Percentiles rank a stretch among this genome's conserved stretches.
phyloP scores from a whole-genome alignment of 805 yeast species.

The Myxozyma lipomycoides region DNA sequence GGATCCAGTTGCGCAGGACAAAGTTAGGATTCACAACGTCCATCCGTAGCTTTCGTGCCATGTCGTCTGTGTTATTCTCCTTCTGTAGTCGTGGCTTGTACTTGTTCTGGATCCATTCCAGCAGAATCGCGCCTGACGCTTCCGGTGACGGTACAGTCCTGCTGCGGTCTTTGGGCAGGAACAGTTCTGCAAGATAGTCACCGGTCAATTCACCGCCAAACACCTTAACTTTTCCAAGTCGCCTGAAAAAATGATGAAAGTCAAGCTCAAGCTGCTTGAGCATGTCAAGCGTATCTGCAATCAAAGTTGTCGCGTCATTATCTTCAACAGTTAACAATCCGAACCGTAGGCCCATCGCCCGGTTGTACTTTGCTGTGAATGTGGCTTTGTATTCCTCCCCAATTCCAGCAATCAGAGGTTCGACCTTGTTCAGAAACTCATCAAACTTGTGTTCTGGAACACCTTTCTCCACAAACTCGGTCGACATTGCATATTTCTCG shows the following conservation, averaged over 20 bases:
- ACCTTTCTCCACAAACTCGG: constrained; percentile 36
- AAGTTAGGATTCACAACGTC: constrained; percentile 65
- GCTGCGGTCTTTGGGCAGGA: constrained; percentile 38
- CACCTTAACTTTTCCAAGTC: constrained; percentile 50
- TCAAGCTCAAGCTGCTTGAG: constrained; percentile 63
- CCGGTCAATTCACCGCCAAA: constrained; percentile 35
- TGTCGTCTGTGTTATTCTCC: constrained; percentile 41
- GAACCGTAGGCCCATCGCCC: constrained; percentile 57
- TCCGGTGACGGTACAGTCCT: constrained; percentile 34
- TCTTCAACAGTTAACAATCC: constrained; percentile 53
- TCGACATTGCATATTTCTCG: constrained; percentile 37
- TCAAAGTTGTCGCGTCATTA: constrained; percentile 40
- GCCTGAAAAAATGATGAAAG: constrained; percentile 72
- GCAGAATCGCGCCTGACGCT: constrained; percentile 44
- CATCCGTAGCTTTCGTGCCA: constrained; percentile 44
- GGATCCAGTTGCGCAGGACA: constrained; percentile 78
- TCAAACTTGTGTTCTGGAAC: constrained; percentile 50
- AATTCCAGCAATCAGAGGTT: constrained; percentile 56
- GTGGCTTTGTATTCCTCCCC: constrained; percentile 62
- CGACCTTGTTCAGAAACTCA: constrained; percentile 56
- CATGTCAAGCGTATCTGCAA: constrained; percentile 48
- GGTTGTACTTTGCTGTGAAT: constrained; percentile 57
- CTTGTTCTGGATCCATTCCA: constrained; percentile 48
- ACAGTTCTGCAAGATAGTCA: constrained; percentile 26
- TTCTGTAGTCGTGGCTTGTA: constrained; percentile 45